phyloP scores from a whole-genome alignment of 2,329 filamentous ascomycete species.

The Xylaria arbuscula region DNA sequence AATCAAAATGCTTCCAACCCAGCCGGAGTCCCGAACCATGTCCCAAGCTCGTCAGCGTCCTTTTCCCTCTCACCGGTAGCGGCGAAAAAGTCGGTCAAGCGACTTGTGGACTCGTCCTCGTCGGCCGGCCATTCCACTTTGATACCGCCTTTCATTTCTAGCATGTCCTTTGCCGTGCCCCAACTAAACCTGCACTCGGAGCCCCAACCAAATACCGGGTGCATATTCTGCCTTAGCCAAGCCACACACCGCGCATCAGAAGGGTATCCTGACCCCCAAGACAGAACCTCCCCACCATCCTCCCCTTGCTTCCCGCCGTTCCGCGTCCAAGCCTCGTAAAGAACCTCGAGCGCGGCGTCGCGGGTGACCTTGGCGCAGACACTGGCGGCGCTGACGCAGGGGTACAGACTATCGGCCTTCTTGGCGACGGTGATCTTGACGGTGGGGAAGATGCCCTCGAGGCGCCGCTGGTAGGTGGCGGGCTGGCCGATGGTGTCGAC shows the following conservation, averaged over 20 bases:
- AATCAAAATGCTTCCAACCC: constrained; percentile 76
- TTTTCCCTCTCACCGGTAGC: constrained; percentile 55
- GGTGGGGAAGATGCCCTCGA: constrained; percentile 86
- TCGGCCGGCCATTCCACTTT: constrained; percentile 86
- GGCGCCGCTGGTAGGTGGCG: constrained; percentile 81
- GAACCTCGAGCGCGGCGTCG: constrained; percentile 85
- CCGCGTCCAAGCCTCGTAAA: constrained; percentile 68
- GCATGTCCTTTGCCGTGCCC: constrained; percentile 93
- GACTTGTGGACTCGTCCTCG: constrained; percentile 74
- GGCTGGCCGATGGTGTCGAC: constrained; percentile 94
- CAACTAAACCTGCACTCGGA: constrained; percentile 94
- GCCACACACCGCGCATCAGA: constrained; percentile 81
- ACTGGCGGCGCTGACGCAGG: constrained; percentile 91
- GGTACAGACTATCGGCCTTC: constrained; percentile 93
- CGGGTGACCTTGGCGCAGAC: constrained; percentile 97
- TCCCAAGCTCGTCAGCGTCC: constrained; percentile 73
- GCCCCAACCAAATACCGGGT: constrained; percentile 95
- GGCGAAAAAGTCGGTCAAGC: constrained; percentile 81
- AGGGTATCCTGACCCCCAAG: constrained; percentile 94
- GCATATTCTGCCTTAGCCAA: constrained; percentile 89
- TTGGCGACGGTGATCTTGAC: constrained; percentile 80
- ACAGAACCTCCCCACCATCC: constrained; percentile 56
- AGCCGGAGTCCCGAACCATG: constrained; percentile 84
- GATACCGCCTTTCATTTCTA: constrained; percentile 78
- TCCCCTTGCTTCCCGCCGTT: constrained; percentile 41